Percentiles rank a stretch among this genome's conserved stretches.
Conservation (phyloP, 1,284 basidiomycete species). For the Trichosporon sp. region DNA sequence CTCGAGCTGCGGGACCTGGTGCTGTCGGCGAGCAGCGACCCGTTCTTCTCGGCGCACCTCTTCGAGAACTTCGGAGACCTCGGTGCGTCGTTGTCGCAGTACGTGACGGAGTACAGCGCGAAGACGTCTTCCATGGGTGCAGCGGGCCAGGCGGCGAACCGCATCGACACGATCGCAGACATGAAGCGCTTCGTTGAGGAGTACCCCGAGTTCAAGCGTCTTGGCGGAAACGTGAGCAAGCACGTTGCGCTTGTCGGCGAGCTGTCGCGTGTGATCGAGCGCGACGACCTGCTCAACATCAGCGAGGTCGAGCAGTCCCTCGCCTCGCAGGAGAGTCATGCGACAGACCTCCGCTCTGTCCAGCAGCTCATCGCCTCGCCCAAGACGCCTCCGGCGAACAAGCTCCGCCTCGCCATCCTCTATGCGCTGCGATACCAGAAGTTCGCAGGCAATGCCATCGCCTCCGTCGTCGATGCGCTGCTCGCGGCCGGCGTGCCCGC, state of each 20-base stretch:
- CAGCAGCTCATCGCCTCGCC: conserved; percentile 65
- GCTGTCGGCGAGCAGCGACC: conserved; percentile 82
- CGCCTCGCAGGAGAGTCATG: conserved; percentile 77
- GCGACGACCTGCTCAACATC: conserved; percentile 78
- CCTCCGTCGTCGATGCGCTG: conserved; percentile 72
- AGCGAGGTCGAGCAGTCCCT: conserved; percentile 96
- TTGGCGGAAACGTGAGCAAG: conserved; percentile 97
- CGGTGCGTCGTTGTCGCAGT: conserved; percentile 83
- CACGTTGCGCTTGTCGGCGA: conserved; percentile 96
- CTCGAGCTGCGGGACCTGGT: conserved; percentile 91
- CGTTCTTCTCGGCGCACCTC: conserved; percentile 88
- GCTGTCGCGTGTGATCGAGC: conserved; percentile 80
- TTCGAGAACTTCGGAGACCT: conserved; percentile 96
- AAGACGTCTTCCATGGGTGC: conserved; percentile 57
- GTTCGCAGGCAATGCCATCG: conserved; percentile 75
- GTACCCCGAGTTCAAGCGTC: conserved; percentile 93
- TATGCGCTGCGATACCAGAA: conserved; percentile 96
- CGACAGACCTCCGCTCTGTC: conserved; percentile 76
- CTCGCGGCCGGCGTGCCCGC: conserved; percentile 73
- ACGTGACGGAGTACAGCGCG: conserved; percentile 90
- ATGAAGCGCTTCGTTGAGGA: conserved; percentile 99
- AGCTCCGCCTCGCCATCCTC: conserved; percentile 86
- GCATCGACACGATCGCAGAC: conserved; percentile 92
- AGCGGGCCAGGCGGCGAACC: conserved; percentile 50
- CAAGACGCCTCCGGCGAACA: conserved; percentile 67